Conservation (phyloP, 139 green algal species). For the Penium margaritaceum region DNA sequence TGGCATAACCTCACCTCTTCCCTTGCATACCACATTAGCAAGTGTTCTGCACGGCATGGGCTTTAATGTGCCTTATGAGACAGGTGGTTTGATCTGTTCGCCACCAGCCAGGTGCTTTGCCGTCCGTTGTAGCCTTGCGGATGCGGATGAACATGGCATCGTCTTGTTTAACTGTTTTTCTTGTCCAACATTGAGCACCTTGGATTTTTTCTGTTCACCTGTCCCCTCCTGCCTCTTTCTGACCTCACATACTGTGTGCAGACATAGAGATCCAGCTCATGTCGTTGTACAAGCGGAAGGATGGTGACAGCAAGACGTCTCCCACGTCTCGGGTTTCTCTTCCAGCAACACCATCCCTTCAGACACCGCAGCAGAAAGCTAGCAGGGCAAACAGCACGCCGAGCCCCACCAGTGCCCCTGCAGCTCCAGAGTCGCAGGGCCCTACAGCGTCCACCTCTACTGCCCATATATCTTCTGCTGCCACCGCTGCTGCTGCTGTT, state of each 20-base stretch:
- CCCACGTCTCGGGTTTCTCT: conserved; percentile 21
- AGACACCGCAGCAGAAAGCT: background rate
- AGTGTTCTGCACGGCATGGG: background rate
- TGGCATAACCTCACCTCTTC: background rate
- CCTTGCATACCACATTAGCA: background rate
- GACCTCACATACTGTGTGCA: conserved; percentile 5
- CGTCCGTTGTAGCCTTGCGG: background rate
- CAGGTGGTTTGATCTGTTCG: background rate
- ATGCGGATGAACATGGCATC: background rate
- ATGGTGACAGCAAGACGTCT: conserved; percentile 29
- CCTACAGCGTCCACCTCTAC: too few species aligned
- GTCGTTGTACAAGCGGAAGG: conserved; percentile 39
- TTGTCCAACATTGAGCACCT: too few species aligned
- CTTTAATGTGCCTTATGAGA: background rate
- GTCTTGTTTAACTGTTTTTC: background rate
- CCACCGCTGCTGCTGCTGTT: too few species aligned
- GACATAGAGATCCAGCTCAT: conserved; percentile 35
- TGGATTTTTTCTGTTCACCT: background rate
- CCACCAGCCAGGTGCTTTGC: background rate
- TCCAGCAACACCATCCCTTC: conserved; percentile 13
- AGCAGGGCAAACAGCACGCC: background rate
- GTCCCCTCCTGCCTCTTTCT: background rate
- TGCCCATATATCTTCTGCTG: too few species aligned
- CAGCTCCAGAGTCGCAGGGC: too few species aligned
- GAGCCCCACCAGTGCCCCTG: conserved; percentile 2